Percentiles rank a stretch among this genome's conserved stretches.
Evolutionary conservation across 768 basidiomycete genomes (phyloP).

Genomic region (Mycena rebaudengoi): DNA sequence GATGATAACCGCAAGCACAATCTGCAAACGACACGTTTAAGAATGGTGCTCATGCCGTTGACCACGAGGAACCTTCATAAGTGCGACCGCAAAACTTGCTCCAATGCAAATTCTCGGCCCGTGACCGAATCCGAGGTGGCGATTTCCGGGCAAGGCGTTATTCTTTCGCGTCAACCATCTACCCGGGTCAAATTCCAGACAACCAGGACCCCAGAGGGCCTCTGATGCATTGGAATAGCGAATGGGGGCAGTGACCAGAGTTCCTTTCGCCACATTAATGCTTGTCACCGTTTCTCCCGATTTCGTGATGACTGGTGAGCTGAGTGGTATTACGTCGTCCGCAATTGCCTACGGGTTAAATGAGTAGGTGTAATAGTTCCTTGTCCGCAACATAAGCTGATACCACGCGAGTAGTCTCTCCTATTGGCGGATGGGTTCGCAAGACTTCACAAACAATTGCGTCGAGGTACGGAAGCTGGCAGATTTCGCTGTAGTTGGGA

Average conservation of each 20-base stretch:
- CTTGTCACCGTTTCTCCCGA: slow-evolving; percentile 33
- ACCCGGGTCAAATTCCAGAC: slow-evolving; percentile 46
- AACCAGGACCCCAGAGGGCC: slow-evolving; percentile 51
- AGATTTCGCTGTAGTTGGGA: slow-evolving; percentile 15
- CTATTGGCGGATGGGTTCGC: slow-evolving; percentile 43
- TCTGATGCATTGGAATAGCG: slow-evolving; percentile 41
- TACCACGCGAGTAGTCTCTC: slow-evolving; percentile 33
- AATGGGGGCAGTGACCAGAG: slow-evolving; percentile 42
- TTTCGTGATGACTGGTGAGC: slow-evolving; percentile 30
- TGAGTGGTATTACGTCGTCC: slow-evolving; percentile 46
- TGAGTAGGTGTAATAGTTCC: not conserved
- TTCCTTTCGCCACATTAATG: slow-evolving; percentile 42
- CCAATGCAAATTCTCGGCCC: slow-evolving; percentile 47
- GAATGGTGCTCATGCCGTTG: no score
- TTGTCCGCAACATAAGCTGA: not conserved
- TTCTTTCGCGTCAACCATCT: slow-evolving; percentile 43
- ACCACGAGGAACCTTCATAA: slow-evolving; percentile 47
- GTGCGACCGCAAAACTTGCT: slow-evolving; percentile 40
- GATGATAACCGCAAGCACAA: slow-evolving; percentile 14
- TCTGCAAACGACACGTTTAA: not conserved
- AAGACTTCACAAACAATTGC: slow-evolving; percentile 43
- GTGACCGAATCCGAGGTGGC: slow-evolving; percentile 49
- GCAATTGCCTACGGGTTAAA: slow-evolving; percentile 35
- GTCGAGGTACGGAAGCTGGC: slow-evolving; percentile 42
- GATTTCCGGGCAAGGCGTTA: slow-evolving; percentile 39